Base-by-base conservation (phyloP, 108 stramenopile genomes). In the Cyclostephanos tholiformis region DNA sequence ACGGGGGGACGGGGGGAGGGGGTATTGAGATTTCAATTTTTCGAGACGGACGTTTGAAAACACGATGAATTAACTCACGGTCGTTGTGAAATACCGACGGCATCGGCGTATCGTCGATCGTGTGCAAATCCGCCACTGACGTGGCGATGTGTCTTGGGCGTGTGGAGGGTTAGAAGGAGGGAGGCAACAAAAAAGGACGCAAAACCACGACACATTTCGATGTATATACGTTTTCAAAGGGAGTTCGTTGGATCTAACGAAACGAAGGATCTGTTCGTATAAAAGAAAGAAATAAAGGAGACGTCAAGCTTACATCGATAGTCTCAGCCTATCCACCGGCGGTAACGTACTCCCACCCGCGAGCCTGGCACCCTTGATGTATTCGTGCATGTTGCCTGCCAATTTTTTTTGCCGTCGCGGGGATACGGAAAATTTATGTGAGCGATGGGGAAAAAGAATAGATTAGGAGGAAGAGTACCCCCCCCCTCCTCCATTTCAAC, bases 91-190 rank as follows among this genome's bases (percentile, higher is more conserved):
- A 76, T 35, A 81, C 46, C 20, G 79, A 72, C n/a, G 82, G 75
- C 26, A 41, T 32, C 26, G 44, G 51, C 39, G 77, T 80, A 50
- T 46, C 77, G 71, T 84, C 84, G 51, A 82, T 78, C 13, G 79
- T 62, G 68, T 86, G 85, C 79, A 84, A 69, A 63, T 86, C 85
- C n/a, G 80, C 82, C 30, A 84, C 83, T 58, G 78, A 71, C 12
- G 79, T 81, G 16, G 83, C 80, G 60, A 86, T 67, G 30, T 86
- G 85, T 32, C 75, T 72, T 30, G 66, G 46, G 48, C 23, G 56
- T 48, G 52, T n/a, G 25, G 53, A 10, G 26, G 22, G 26, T 2
- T 0, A 55, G 53, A 55, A 13, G 22, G 23, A 0, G 14, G 13
- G 12, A 10, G 12, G 41, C 11, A 41, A 41, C 6, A 6, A 36